Evolutionary conservation across 1,284 basidiomycete species (phyloP).

Genomic region (Heterobasidion occidentale): DNA sequence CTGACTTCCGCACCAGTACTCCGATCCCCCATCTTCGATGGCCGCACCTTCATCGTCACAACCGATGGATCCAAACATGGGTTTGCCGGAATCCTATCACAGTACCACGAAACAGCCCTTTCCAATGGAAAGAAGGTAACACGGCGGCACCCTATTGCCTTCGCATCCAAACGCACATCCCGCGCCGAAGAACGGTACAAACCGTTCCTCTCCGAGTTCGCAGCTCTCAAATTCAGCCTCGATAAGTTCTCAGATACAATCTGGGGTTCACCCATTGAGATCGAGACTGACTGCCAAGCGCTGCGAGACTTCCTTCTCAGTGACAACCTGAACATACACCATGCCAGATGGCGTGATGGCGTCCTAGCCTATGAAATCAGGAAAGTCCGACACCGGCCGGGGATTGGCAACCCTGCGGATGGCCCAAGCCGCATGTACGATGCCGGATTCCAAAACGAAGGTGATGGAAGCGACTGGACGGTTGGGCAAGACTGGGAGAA

Average conservation of each 20-base stretch:
- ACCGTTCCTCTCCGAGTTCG: constrained; percentile 12
- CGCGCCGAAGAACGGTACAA: constrained; percentile 3
- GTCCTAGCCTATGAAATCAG: constrained; percentile 9
- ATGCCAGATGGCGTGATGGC: constrained; percentile 11
- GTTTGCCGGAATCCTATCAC: constrained; percentile 11
- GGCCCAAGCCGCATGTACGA: constrained; percentile 4
- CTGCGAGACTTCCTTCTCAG: constrained; percentile 8
- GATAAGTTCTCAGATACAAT: constrained; percentile 13
- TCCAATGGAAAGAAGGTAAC: constrained; percentile 7
- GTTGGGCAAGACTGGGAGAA: constrained; percentile 24
- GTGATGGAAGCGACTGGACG: constrained; percentile 25
- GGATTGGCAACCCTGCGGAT: constrained; percentile 7
- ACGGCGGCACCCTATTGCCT: constrained; percentile 9
- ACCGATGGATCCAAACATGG: constrained; percentile 13
- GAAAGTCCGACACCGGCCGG: constrained; percentile 11
- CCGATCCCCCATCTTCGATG: constrained; percentile 7
- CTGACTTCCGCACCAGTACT: constrained; percentile 12
- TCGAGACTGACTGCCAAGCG: constrained; percentile 14
- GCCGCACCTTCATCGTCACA: constrained; percentile 11
- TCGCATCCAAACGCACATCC: constrained; percentile 12
- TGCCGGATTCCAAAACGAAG: constrained; percentile 1
- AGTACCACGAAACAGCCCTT: constrained; percentile 4
- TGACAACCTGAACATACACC: constrained; percentile 9
- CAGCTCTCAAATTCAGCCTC: constrained; percentile 12
- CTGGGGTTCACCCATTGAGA: constrained; percentile 11